Percentiles rank a stretch among this genome's conserved stretches.
These are phyloP conservation scores for Pseudisothecium myosuroides DNA, from an alignment of 225 moss, liverwort and hornwort species.

Conservation along the genomic window DNA sequence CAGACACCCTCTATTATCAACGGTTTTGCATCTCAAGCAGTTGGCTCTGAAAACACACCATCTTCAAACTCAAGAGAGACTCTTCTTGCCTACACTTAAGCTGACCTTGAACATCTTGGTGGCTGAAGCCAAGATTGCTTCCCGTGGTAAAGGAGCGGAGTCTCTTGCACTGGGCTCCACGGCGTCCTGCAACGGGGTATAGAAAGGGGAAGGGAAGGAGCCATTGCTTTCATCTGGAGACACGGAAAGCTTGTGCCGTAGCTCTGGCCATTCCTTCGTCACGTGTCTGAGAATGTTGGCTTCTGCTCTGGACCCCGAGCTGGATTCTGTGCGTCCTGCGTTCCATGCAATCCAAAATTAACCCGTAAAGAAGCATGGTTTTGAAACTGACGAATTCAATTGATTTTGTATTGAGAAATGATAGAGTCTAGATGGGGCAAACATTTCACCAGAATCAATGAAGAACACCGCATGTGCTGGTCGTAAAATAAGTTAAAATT, in stretches of 20 bases:
- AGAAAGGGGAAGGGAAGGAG: conserved; percentile 53
- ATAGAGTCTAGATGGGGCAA: background rate
- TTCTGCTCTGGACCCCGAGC: conserved; percentile 67
- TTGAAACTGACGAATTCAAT: background rate
- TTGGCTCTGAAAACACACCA: background rate
- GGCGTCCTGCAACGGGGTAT: conserved; percentile 3
- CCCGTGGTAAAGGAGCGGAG: background rate
- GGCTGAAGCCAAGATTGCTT: background rate
- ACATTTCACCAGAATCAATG: background rate
- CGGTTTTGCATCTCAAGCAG: background rate
- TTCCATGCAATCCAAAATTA: background rate
- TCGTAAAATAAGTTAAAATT: background rate
- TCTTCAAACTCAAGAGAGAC: background rate
- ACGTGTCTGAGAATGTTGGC: conserved; percentile 77
- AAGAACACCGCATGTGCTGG: background rate
- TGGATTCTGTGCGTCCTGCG: conserved; percentile 44
- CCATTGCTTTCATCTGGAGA: conserved; percentile 52
- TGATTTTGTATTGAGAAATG: background rate
- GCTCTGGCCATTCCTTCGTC: conserved; percentile 63
- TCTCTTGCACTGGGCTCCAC: background rate
- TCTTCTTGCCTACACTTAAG: conserved; percentile 1
- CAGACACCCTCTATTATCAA: background rate
- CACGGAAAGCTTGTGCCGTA: conserved; percentile 41
- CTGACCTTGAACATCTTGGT: conserved; percentile 16
- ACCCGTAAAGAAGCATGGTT: background rate